Evolutionary conservation across 2,329 filamentous ascomycete genomes (phyloP), one percentile per base, ranked within the genome.

Genomic region (Ceratocystis eucalypticola): DNA sequence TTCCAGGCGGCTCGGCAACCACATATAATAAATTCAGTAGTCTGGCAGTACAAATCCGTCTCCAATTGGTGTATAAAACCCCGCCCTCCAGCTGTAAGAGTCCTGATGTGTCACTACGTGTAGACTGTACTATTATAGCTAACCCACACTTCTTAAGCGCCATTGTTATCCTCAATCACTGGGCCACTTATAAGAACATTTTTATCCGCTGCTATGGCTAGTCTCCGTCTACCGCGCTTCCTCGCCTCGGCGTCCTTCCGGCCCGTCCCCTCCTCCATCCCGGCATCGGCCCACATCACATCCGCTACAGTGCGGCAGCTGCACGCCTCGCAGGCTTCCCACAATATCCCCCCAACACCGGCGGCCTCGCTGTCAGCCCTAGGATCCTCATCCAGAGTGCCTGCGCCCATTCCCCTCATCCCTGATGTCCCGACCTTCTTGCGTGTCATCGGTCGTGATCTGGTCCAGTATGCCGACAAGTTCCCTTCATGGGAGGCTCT

Each of bases 401-500:
- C 73, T 15, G 77, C 73, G 55, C 88, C 91, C 0, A 96, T 88
- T 46, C 89, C 91, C 1, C 91, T 96, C 72, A 86, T 96, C 48
- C 93, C 92, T 41, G 87, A 96, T 74, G 85, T 91, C 50, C 74
- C 82, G 71, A 94, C 92, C 17, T 96, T 99, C 76, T 86, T 97
- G 69, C 90, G 84, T 45, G 81, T 96, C 68, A 96, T 97, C 76
- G 94, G 94, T 71, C 92, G 94, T 69, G 87, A 87, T 71, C 85
- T 96, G 72, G 86, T 83, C 72, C 85, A 88, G 73, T 90, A 96
- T 78, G 84, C 88, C 62, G 80, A 84, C 76, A 97, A 97, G 76
- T 90, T 99, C 71, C 85, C 89, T 1, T 87, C 88, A 10, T 97
- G 94, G 94, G 88, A 94, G 65, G 84, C 89, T 5, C 84, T 99